Evolutionary conservation across 495 filamentous ascomycete species (phyloP), one percentile per base, ranked within the genome.

Genomic region (Podospora didyma): DNA sequence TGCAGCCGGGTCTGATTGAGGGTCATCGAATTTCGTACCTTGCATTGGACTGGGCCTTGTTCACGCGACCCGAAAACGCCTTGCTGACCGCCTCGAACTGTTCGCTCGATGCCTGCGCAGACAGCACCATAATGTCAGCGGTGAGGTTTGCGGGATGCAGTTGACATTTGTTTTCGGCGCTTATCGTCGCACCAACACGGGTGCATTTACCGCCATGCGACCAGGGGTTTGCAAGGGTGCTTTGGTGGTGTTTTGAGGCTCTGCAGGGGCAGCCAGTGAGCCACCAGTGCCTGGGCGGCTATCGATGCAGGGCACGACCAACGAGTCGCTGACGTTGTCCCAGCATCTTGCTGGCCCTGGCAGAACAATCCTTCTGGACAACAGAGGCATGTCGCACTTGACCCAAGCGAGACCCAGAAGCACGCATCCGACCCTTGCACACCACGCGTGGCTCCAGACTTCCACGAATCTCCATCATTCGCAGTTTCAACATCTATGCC

Each of bases 161-260:
- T 21, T 51, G 41, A 23, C 23, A n/a, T 14, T 46, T 54, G 53
- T 56, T 48, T 56, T 46, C 31, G 53, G 53, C 53, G 53, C 45
- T 48, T 49, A 56, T 49, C n/a, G 7, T 7, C n/a, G 20, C 21
- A n/a, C 20, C 31, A 23, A 31, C 53, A 46, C 34, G 11, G 19
- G 37, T 21, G 26, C 3, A 56, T 56, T 56, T 45, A 44, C 17
- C 31, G 45, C 44, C 10, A 45, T 39, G 46, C 9, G 46, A 35
- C 19, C 28, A 34, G 31, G 11, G 53, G 14, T 19, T n/a, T 39
- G 14, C 44, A 37, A 45, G n/a, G n/a, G 34, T 16, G 7, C 6
- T 26, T 26, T 19, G 46, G 46, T 48, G 45, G 53, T 42, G 44
- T 39, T 49, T 44, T 34, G 46, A 23, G 46, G 39, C 39, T 42